Conservation (phyloP, 192 early-diverging fungal genomes). For the Gorgonomyces haynaldii region DNA sequence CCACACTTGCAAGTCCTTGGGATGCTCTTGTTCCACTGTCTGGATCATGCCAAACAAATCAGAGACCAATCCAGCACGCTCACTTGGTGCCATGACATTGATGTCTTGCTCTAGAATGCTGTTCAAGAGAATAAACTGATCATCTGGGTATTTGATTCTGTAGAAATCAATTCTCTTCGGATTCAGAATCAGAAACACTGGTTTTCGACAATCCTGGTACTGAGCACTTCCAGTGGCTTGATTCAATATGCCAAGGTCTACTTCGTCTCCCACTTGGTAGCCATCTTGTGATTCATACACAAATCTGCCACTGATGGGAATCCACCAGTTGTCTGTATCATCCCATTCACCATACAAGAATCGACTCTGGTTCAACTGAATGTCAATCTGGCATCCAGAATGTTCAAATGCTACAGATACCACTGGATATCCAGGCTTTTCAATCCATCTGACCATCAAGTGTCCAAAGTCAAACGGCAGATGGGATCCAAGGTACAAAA, state of each 20-base stretch:
- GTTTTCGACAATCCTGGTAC: no score
- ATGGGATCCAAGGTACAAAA: conserved; percentile 44
- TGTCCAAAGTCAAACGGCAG: conserved; percentile 7
- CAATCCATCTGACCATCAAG: conserved; percentile 25
- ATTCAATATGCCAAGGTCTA: background rate
- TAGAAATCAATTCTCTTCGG: no score
- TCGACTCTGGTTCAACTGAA: background rate
- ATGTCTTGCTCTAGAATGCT: no score
- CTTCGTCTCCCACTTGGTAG: background rate
- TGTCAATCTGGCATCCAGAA: background rate
- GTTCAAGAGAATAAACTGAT: no score
- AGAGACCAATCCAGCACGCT: no score
- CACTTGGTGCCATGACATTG: no score
- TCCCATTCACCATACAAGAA: background rate
- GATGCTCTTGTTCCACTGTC: no score
- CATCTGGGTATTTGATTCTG: no score
- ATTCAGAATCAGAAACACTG: no score
- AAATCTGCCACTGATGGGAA: background rate
- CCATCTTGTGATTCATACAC: background rate
- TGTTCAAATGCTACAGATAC: background rate
- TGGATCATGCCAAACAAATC: no score
- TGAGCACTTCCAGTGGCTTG: background rate
- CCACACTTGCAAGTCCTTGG: no score
- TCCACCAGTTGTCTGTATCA: background rate
- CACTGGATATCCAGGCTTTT: conserved; percentile 25